Base-by-base conservation (phyloP, 2,329 filamentous ascomycete species). In the Paraphoma chrysanthemicola region DNA sequence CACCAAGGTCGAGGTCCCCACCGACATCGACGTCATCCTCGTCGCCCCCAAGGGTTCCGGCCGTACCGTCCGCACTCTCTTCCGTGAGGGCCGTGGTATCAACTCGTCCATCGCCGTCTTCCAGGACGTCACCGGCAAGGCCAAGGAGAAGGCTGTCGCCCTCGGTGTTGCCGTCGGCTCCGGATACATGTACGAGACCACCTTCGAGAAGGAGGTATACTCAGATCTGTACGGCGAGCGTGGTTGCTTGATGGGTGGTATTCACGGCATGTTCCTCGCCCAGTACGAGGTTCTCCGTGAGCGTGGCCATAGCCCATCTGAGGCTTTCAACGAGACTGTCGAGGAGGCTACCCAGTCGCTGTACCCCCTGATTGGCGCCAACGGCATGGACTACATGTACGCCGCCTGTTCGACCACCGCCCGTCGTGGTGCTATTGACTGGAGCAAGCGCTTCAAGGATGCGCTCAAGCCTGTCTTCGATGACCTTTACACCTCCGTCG, bases 351-450 rank as follows among this genome's bases (percentile, higher is more conserved):
- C 95, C 51, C 95, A 99, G 88, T 92, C 88, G 69, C 86, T 99
- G 77, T 99, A 99, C 88, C 95, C 95, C 66, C 87, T 99, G 77
- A 99, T 99, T 77, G 95, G 94, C 77, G 88, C 87, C 82, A 91
- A 98, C 83, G 95, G 95, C 77, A 98, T 99, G 95, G 95, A 99
- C 86, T 99, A 96, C 93, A 99, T 99, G 95, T 99, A 96, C 86
- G 93, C 94, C 80, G 95, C 95, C 70, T 99, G 95, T 91, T 98
- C 94, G 64, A 99, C 95, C 78, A 99, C 95, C 57, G 95, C 95
- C 77, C 92, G 95, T 77, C 93, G 95, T 78, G 95, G 95, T 82
- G 95, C 95, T 83, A 96, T 99, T 79, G 95, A 99, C 88, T 99
- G 95, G 95, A 94, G 90, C 79, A 89, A 90, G 81, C 87, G 86